Base-by-base conservation (phyloP, 2,329 filamentous ascomycete genomes). In the Penicillium sp. region DNA sequence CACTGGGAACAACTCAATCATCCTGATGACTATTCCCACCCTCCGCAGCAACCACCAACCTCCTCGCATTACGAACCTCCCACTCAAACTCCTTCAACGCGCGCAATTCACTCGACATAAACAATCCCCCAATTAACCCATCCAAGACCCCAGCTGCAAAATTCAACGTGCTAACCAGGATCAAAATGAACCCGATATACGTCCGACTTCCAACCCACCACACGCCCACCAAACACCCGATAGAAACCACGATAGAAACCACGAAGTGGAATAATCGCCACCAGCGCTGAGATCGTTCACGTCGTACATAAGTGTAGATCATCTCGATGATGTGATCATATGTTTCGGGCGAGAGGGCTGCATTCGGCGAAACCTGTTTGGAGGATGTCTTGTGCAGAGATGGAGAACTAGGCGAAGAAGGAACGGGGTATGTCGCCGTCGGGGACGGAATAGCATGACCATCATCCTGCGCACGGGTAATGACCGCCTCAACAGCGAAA, bases 71-170 rank as follows among this genome's bases (percentile, higher is more conserved):
- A 44, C 77, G 77, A 21, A 97, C 86, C 72, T 99, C 94, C 89
- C 91, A 97, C 68, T 94, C 85, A 74, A 97, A 97, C 76, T 99
- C 94, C 64, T 85, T 87, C 48, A 99, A 75, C 3, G 88, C 87
- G 52, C 91, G 82, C 52, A 97, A 74, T 75, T 99, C 94, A 54
- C 85, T 86, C 9, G 88, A 86, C 52, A 96, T 87, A 69, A 99
- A 99, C 42, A 97, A 72, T 0, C 94, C 81, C 0, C 91, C 89
- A 68, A 97, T 89, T 33, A 97, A 73, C 0, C 93, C 92, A 67
- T 97, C 90, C 17, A 97, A 69, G 2, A 91, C 83, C 0, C 93
- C 93, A 3, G 86, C 85, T 13, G 82, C 82, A 27, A 97, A 79
- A 2, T 86, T 84, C 13, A 97, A 71, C n/a, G 87, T 91, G 67